Evolutionary conservation across 495 filamentous ascomycete species (phyloP), one percentile per base, ranked within the genome.

Genomic region (Rostrohypoxylon terebratum): DNA sequence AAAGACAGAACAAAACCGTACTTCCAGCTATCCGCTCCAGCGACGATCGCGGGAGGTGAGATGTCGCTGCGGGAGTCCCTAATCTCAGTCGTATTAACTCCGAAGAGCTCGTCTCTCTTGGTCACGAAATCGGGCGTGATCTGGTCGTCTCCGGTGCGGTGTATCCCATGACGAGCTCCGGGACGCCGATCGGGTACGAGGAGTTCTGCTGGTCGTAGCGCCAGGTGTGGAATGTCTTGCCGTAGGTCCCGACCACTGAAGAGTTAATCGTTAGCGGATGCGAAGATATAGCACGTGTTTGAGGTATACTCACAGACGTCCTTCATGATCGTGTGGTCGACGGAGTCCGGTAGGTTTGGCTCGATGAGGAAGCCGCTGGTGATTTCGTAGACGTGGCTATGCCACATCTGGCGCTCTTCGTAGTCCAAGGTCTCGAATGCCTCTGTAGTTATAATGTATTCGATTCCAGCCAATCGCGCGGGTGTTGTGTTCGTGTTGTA

Each of bases 41-140:
- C 16, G 3, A 65, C 44, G 14, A 77, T 40, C 1, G 59, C 21
- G 13, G 63, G 60, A 4, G 59, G 55, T 1, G 38, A 13, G 33
- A 77, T 78, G 48, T 78, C 76, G 9, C n/a, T 3, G 28, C 76
- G 75, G 47, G 64, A 50, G 0, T 68, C 44, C 50, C 54, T 63
- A 33, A 74, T 64, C 33, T 65, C 68, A 0, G 70, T 71, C 10
- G 77, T 77, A 42, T 84, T 82, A 64, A 84, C 71, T 71, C 84
- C 83, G 14, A 89, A 82, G 71, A 85, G 68, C 38, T 82, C 53
- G 71, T 89, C 87, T 72, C 87, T 87, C 75, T 86, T 85, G 14
- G 66, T 73, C 60, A 83, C 82, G 63, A 87, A 89, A 59, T 84
- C 83, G 18, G 86, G 86, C 68, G 87, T 83, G 44, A 89, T 75